Evolutionary conservation across 768 basidiomycete genomes (phyloP).

Genomic region (Collybiopsis luxurians): DNA sequence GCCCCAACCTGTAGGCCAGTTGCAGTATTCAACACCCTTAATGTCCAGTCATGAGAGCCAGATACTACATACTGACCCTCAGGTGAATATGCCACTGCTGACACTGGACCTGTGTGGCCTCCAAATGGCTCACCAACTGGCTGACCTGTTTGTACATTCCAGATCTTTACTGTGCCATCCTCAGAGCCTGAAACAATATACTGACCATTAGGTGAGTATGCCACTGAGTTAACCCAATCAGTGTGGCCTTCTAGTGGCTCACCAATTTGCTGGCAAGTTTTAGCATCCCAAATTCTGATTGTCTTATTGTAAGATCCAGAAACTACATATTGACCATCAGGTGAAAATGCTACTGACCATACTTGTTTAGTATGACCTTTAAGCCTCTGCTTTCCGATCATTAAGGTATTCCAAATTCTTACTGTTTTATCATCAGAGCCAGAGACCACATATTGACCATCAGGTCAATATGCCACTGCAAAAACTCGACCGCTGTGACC

Average conservation of each 20-base stretch:
- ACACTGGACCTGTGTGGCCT: background rate
- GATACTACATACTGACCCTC: conserved; percentile 36
- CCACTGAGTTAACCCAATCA: conserved; percentile 52
- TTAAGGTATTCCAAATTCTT: background rate
- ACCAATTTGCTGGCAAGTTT: conserved; percentile 8
- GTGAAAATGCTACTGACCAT: conserved; percentile 19
- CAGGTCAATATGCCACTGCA: conserved; percentile 10
- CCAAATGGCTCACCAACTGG: background rate
- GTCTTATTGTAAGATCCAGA: conserved; percentile 5
- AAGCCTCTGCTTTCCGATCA: background rate
- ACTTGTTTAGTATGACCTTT: conserved; percentile 7
- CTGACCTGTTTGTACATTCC: background rate
- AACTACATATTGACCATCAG: conserved; percentile 15
- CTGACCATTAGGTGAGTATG: conserved; percentile 15
- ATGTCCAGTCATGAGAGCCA: conserved; percentile 48
- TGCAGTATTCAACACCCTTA: conserved; percentile 44
- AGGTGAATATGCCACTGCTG: background rate
- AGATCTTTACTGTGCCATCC: background rate
- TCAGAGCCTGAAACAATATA: background rate
- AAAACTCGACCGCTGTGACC: background rate
- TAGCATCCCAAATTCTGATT: conserved; percentile 24
- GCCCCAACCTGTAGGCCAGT: background rate
- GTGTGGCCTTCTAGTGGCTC: conserved; percentile 13
- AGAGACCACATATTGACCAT: conserved; percentile 5
- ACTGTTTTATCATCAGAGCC: background rate